phyloP scores from a whole-genome alignment of 352 stramenopile species.

The Globisporangium acanthophoron region DNA sequence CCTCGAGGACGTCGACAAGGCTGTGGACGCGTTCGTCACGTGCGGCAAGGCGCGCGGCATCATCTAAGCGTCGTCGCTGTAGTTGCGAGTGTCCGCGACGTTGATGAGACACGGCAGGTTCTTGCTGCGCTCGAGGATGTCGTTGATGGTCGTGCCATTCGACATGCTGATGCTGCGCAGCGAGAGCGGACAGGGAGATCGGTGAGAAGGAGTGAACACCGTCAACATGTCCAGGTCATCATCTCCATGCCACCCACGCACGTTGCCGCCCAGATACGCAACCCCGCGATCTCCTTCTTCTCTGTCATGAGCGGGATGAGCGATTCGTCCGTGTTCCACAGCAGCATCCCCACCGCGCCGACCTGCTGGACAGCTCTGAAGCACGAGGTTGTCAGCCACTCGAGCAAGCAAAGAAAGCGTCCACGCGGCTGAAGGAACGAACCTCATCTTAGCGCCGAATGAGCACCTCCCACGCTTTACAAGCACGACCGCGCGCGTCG shows the following conservation, averaged over 20 bases:
- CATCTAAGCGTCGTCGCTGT: constrained; percentile 23
- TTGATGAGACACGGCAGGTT: constrained; percentile 54
- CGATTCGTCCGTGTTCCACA: constrained; percentile 61
- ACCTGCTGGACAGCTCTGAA: constrained; percentile 41
- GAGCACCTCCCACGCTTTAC: constrained; percentile 67
- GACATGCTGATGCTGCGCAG: constrained; percentile 31
- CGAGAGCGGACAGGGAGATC: constrained; percentile 10
- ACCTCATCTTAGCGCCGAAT: constrained; percentile 63
- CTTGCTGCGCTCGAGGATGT: constrained; percentile 41
- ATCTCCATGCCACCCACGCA: constrained; percentile 12
- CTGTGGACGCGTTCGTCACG: constrained; percentile 90
- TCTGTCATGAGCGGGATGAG: constrained; percentile 62
- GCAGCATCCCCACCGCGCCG: constrained; percentile 50
- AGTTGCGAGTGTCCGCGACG: constrained; percentile 10
- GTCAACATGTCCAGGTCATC: neutral
- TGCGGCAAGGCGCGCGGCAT: constrained; percentile 79
- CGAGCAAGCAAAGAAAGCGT: neutral
- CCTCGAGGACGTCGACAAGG: constrained; percentile 88
- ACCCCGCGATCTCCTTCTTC: constrained; percentile 36
- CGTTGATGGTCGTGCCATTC: constrained; percentile 38
- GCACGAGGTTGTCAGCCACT: neutral
- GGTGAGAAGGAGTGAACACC: constrained; percentile 8
- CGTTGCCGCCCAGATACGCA: constrained; percentile 62
- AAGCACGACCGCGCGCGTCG: constrained; percentile 50
- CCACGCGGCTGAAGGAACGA: neutral